Evolutionary conservation across 805 yeast genomes (phyloP).

Genomic region (Candida sakaeoensis): DNA sequence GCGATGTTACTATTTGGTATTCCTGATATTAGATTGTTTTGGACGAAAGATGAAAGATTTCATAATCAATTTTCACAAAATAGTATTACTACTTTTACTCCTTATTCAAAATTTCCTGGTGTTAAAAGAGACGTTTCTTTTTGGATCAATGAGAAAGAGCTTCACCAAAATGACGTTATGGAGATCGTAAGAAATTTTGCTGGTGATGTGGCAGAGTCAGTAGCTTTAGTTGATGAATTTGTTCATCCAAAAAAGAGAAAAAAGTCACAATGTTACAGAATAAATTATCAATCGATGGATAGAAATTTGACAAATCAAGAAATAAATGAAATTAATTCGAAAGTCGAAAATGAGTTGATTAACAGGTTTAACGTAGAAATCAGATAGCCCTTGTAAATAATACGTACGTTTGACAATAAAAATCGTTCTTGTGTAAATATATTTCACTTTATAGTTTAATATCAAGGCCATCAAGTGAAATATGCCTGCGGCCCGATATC

Average conservation of each 20-base stretch:
- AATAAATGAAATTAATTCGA: slow-evolving; percentile 67
- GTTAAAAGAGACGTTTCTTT: slow-evolving; percentile 85
- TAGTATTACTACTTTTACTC: slow-evolving; percentile 66
- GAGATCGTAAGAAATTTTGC: slow-evolving; percentile 83
- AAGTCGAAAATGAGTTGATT: slow-evolving; percentile 57
- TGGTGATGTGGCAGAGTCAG: slow-evolving; percentile 87
- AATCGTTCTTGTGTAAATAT: too few relatives aligned
- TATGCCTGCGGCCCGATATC: too few relatives aligned
- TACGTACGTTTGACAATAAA: too few relatives aligned
- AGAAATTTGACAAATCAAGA: slow-evolving; percentile 84
- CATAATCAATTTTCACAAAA: slow-evolving; percentile 65
- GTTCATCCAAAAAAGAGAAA: slow-evolving; percentile 77
- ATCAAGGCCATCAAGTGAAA: too few relatives aligned
- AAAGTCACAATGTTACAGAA: slow-evolving; percentile 80
- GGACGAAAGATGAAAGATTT: slow-evolving; percentile 84
- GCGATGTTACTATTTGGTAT: slow-evolving; percentile 95
- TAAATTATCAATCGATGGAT: slow-evolving; percentile 95
- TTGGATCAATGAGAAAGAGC: slow-evolving; percentile 62
- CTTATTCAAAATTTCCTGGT: slow-evolving; percentile 90
- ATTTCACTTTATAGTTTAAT: too few relatives aligned
- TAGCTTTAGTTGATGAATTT: slow-evolving; percentile 75
- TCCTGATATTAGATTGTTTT: slow-evolving; percentile 90
- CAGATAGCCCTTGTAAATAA: too few relatives aligned
- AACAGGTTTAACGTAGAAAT: slow-evolving; percentile 54
- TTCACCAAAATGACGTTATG: slow-evolving; percentile 91